A percentile compares a stretch with the other conserved stretches of the same genome.
Evolutionary conservation across 2,329 filamentous ascomycete species (phyloP).

Genomic region (Myriangium duriaei): DNA sequence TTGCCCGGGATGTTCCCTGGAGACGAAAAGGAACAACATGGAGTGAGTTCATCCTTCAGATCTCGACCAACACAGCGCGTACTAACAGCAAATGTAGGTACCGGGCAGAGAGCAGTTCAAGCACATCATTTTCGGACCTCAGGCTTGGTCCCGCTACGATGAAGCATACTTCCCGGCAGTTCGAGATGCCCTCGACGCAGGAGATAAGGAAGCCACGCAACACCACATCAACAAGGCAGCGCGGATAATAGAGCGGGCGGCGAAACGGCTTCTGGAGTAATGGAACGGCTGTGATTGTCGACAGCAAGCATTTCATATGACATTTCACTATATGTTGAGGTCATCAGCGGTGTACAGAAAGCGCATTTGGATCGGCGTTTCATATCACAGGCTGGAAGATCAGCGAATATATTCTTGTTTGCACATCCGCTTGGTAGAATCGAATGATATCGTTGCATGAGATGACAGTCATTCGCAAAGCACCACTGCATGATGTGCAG

Average conservation of each 20-base stretch:
- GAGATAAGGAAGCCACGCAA: slow-evolving; percentile 58
- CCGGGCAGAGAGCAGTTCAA: slow-evolving; percentile 87
- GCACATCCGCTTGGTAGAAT: no score
- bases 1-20: slow-evolving; percentile 39
- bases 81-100: slow-evolving; percentile 39
- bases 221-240: slow-evolving; percentile 60
- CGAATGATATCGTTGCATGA: no score
- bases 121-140: slow-evolving; percentile 78
- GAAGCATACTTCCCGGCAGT: slow-evolving; percentile 70
- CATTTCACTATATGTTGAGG: no score
- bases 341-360: neutral
- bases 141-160: slow-evolving; percentile 59
- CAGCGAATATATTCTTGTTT: no score
- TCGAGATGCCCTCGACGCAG: slow-evolving; percentile 60
- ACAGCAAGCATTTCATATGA: no score
- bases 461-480: no score
- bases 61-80: neutral
- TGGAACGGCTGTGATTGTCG: neutral
- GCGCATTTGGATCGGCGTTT: neutral
- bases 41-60: slow-evolving; percentile 46
- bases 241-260: slow-evolving; percentile 51
- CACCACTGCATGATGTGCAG: no score
- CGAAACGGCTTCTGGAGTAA: slow-evolving; percentile 31
- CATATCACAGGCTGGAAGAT: no score
- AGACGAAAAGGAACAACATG: slow-evolving; percentile 29